Evolutionary conservation across 1,284 basidiomycete species (phyloP), one percentile per base, ranked within the genome.

Genomic region (Puccinia polysora): DNA sequence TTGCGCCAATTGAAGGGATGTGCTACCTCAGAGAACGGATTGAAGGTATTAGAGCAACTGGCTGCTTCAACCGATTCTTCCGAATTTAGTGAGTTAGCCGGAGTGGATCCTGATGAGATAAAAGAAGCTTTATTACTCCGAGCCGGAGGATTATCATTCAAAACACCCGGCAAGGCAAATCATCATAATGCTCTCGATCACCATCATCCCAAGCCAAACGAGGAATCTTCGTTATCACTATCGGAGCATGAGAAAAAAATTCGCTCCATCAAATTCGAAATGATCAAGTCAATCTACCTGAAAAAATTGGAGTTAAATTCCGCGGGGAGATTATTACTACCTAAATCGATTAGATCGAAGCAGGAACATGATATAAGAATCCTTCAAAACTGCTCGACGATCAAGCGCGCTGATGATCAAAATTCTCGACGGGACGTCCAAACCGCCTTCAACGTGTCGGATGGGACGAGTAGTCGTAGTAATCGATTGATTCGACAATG

Each of bases 231-330:
- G 15, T 23, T 34, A 20, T 23, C n/a, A n/a, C 18, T 68, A 68
- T 38, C n/a, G 15, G 65, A 55, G 18, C 53, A 69, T 34, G 65
- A 69, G 28, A 59, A 69, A 69, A 32, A 56, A 10, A 69, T 69
- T 47, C 52, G 38, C 58, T 45, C 52, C 15, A 69, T 69, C 14
- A 69, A 59, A 69, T 45, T 56, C n/a, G 52, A 69, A 59, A 69
- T 69, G 65, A 69, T 69, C 43, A 69, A 69, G 59, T 69, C 65
- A 32, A 69, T 69, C 30, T 69, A 69, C 25, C 43, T 58, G 53
- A 58, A 59, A 50, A 69, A 69, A 59, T 45, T 69, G 25, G 65
- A 69, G 36, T 34, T 69, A 7, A 69, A 69, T 59, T 56, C 52
- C 7, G 43, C 55, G 12, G 65, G 65, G 8, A 30, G 65, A 23